Conservation (phyloP, 805 yeast genomes). For the Cyberlindnera mycetangii region DNA sequence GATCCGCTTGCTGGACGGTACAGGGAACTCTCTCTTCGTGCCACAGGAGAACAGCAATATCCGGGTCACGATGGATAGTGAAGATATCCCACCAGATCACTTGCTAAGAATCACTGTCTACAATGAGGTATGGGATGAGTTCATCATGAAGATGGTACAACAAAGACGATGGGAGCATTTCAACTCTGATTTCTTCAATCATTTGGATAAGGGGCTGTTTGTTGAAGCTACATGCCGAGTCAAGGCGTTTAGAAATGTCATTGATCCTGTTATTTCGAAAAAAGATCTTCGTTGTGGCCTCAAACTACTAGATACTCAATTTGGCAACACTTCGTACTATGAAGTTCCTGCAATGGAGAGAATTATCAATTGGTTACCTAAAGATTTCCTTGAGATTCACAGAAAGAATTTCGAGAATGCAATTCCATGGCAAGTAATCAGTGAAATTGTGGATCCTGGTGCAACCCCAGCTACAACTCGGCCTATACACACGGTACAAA, state of each 20-base stretch:
- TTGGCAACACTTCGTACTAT: not conserved
- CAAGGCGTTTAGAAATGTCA: not conserved
- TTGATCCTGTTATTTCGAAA: conserved; percentile 5
- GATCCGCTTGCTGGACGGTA: conserved; percentile 2
- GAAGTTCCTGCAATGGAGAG: not conserved
- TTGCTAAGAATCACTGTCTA: conserved; percentile 1
- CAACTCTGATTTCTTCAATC: not conserved
- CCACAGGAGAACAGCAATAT: not conserved
- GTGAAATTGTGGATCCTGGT: not conserved
- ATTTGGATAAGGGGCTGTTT: conserved; percentile 1
- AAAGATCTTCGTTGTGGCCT: conserved; percentile 1
- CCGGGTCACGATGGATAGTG: not conserved
- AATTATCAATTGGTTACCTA: not conserved
- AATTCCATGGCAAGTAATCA: not conserved
- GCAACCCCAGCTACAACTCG: not conserved
- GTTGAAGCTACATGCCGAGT: conserved; percentile 7
- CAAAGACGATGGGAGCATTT: not conserved
- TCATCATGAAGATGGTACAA: not conserved
- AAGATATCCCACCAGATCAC: conserved; percentile 1
- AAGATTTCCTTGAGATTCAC: not conserved
- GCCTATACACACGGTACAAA: conserved; percentile 1
- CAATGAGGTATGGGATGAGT: conserved; percentile 3
- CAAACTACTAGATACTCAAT: not conserved
- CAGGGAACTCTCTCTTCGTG: not conserved
- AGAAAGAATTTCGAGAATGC: not conserved